These are phyloP conservation scores for Tetragonia tetragonoides DNA, from an alignment of 148 eudicot species.

Conservation along the genomic window DNA sequence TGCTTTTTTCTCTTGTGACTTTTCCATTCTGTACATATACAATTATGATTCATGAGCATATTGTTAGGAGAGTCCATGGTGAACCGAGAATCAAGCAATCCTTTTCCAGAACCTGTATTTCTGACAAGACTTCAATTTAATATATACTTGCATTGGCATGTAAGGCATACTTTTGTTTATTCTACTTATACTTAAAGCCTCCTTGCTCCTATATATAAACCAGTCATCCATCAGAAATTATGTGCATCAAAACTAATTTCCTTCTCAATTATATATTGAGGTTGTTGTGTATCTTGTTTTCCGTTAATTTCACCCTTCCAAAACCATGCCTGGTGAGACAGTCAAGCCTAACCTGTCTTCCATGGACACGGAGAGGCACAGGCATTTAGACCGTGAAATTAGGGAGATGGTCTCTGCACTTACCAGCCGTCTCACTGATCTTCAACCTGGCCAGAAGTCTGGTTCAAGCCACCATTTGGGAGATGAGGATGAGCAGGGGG, in stretches of 20 bases:
- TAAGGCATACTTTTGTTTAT: slow-evolving; percentile 34
- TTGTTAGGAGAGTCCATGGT: slow-evolving; percentile 6
- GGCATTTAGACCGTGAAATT: slow-evolving; percentile 47
- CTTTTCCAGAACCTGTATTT: slow-evolving; percentile 21
- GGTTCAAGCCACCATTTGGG: slow-evolving; percentile 31
- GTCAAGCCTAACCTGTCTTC: slow-evolving; percentile 24
- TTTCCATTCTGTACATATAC: neutral
- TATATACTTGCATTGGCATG: slow-evolving; percentile 40
- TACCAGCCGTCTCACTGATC: slow-evolving; percentile 41
- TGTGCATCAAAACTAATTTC: slow-evolving; percentile 4
- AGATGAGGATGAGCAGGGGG: slow-evolving; percentile 42
- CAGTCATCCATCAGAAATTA: neutral
- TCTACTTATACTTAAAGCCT: slow-evolving; percentile 18
- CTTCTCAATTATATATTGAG: neutral
- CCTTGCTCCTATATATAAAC: neutral
- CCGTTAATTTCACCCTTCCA: neutral
- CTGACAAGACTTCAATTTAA: slow-evolving; percentile 2
- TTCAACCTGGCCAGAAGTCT: slow-evolving; percentile 41
- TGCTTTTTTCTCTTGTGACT: neutral
- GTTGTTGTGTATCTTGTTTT: neutral
- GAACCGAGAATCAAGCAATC: slow-evolving; percentile 40
- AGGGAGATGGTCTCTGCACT: slow-evolving; percentile 53
- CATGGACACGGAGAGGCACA: slow-evolving; percentile 30
- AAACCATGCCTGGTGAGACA: slow-evolving; percentile 24
- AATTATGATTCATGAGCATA: neutral